Evolutionary conservation across 805 yeast species (phyloP), one percentile per base, ranked within the genome.

Genomic region (Sporopachydermia lactativora): DNA sequence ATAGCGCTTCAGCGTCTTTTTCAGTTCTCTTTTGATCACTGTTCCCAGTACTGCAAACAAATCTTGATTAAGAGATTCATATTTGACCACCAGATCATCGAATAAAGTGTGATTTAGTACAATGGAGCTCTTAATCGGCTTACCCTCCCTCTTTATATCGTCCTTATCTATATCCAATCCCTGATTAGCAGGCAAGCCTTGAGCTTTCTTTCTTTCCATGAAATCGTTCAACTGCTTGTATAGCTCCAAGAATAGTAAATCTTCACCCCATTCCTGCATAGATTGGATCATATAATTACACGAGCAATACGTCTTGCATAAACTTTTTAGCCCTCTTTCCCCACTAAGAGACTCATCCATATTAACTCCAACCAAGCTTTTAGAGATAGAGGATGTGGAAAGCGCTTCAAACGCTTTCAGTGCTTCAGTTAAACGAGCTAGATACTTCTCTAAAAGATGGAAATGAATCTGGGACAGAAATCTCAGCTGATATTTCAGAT

Each of bases 401-500:
- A 47, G 49, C 13, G 64, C 69, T 38, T 64, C 69, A 45, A 70
- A 65, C 2, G 65, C 64, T 19, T 61, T 59, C 19, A 67, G 56
- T 13, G 69, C 63, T 11, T 58, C 61, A 31, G 61, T 55, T 34
- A 76, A 52, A 11, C 60, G 59, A 4, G 59, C 62, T 44, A 61
- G 64, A 50, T 76, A 79, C 35, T 58, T 58, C 40, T 77, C 79
- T 18, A 80, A 50, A 18, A 81, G 51, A 17, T 64, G 61, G 36
- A 78, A 52, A 52, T 80, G 88, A 36, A 80, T 70, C 16, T 68
- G 71, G 15, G 73, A 60, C 4, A 79, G 60, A 45, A 74, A 76
- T 47, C 69, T 66, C 42, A 75, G 59, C 45, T 77, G 76, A 46
- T 65, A 72, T 37, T 68, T 68, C 45, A 76, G 62, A 17, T 75